phyloP scores from a whole-genome alignment of 305 asterid species.

The Fraxinus paxiana region DNA sequence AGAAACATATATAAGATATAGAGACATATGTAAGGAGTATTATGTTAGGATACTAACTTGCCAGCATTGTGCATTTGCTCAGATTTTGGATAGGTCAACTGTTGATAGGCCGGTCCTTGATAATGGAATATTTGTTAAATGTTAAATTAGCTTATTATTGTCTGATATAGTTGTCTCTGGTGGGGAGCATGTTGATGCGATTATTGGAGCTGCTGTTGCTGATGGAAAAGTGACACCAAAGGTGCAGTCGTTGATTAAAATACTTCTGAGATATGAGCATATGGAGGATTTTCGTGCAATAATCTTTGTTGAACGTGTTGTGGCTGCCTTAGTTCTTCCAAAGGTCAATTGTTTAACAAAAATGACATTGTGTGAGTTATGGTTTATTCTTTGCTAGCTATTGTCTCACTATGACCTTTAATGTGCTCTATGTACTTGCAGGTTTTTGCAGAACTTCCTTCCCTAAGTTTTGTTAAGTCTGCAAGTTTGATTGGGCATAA shows the following conservation, averaged over 20 bases:
- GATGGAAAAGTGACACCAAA: slow-evolving; percentile 99
- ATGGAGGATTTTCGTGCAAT: slow-evolving; percentile 97
- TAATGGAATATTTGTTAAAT: slow-evolving; percentile 13
- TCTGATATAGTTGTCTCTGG: slow-evolving; percentile 78
- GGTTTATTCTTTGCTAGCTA: slow-evolving; percentile 8
- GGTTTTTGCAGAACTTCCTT: slow-evolving; percentile 95
- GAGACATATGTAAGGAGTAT: neutral
- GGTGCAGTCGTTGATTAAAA: slow-evolving; percentile 89
- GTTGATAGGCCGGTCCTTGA: neutral
- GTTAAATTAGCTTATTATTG: slow-evolving; percentile 28
- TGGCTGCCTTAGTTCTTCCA: slow-evolving; percentile 95
- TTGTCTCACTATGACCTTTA: slow-evolving; percentile 17
- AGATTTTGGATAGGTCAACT: neutral
- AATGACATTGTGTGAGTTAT: neutral
- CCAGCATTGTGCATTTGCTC: slow-evolving; percentile 14
- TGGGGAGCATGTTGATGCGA: slow-evolving; percentile 96
- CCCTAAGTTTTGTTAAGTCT: slow-evolving; percentile 80
- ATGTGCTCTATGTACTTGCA: slow-evolving; percentile 28
- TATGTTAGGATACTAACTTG: neutral
- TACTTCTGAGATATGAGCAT: slow-evolving; percentile 85
- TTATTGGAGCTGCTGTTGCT: slow-evolving; percentile 99
- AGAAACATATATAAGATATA: neutral
- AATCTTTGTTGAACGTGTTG: slow-evolving; percentile 96
- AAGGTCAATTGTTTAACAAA: slow-evolving; percentile 51
- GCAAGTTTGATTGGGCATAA: slow-evolving; percentile 97